phyloP scores from a whole-genome alignment of 2,329 filamentous ascomycete genomes.

The Lachnellula hyalina region DNA sequence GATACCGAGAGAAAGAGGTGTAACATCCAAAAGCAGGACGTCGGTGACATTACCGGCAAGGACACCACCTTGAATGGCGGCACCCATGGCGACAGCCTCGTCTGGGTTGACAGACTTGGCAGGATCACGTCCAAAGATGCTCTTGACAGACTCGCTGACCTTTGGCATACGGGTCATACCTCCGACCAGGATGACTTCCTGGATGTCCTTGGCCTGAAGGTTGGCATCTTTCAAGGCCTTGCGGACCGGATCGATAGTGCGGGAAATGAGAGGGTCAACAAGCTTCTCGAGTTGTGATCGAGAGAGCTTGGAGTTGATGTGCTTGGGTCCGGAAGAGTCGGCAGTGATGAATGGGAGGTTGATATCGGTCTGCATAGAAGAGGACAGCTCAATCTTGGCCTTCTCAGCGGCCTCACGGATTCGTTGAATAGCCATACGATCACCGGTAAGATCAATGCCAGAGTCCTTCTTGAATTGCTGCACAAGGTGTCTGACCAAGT shows the following conservation, averaged over 20 bases:
- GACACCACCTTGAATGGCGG: constrained; percentile 94
- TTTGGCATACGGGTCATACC: constrained; percentile 99
- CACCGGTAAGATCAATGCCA: constrained; percentile 79
- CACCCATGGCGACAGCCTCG: constrained; percentile 96
- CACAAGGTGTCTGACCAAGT: constrained; percentile 87
- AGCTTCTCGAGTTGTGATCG: constrained; percentile 90
- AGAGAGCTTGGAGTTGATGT: constrained; percentile 95
- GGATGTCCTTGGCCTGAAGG: constrained; percentile 86
- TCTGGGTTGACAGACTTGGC: constrained; percentile 99
- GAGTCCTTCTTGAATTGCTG: constrained; percentile 96
- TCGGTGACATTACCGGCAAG: constrained; percentile 96
- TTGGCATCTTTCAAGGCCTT: constrained; percentile 96
- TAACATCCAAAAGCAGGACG: constrained; percentile 90
- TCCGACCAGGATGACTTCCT: constrained; percentile 96
- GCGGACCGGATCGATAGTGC: constrained; percentile 86
- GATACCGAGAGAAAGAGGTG: constrained; percentile 93
- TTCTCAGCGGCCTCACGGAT: constrained; percentile 98
- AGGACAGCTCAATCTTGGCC: constrained; percentile 98
- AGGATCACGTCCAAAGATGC: constrained; percentile 91
- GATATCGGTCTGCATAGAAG: constrained; percentile 91
- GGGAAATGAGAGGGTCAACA: constrained; percentile 81
- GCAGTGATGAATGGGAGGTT: constrained; percentile 99
- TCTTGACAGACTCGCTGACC: constrained; percentile 93
- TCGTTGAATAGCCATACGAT: constrained; percentile 98
- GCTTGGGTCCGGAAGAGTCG: constrained; percentile 90